A percentile compares a stretch with the other conserved stretches of the same genome.
Conservation (phyloP, 441 rosid species). For the Euphorbia corollata region DNA sequence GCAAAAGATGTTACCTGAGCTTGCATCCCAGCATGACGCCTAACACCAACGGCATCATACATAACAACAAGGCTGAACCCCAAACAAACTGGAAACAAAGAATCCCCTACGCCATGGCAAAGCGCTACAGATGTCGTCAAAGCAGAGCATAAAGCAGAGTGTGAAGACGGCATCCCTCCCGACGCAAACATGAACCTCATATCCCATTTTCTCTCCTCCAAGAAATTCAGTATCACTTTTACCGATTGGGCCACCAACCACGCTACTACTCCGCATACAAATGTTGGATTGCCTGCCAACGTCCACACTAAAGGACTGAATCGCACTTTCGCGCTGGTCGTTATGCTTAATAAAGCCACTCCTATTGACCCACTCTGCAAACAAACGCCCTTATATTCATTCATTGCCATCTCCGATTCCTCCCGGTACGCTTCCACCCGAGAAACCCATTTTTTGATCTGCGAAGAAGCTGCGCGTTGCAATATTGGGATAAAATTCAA, state of each 20-base stretch:
- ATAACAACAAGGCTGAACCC: constrained; percentile 90
- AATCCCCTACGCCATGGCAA: constrained; percentile 82
- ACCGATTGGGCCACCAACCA: constrained; percentile 66
- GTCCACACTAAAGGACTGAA: constrained; percentile 74
- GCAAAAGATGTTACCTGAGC: constrained; percentile 48
- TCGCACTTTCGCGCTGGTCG: constrained; percentile 59
- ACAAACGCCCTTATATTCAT: constrained; percentile 24
- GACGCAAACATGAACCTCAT: constrained; percentile 57
- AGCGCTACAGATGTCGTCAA: constrained; percentile 86
- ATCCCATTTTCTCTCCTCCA: constrained; percentile 83
- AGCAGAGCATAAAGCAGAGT: constrained; percentile 84
- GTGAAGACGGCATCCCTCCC: constrained; percentile 97
- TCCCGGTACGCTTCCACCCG: constrained; percentile 33
- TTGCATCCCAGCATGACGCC: constrained; percentile 97
- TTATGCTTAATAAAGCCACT: constrained; percentile 58
- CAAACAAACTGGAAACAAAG: constrained; percentile 84
- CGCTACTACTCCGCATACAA: constrained; percentile 63
- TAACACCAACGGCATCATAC: constrained; percentile 91
- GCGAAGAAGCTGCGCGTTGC: constrained; percentile 16
- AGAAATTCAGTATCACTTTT: constrained; percentile 59
- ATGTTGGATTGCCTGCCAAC: constrained; percentile 75
- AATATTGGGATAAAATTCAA: constrained; percentile 28
- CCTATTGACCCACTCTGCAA: constrained; percentile 54
- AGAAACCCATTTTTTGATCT: constrained; percentile 41
- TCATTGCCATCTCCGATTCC: constrained; percentile 34